These are phyloP conservation scores for Sarcomyxa edulis DNA, from an alignment of 768 basidiomycete species.

Conservation along the genomic window DNA sequence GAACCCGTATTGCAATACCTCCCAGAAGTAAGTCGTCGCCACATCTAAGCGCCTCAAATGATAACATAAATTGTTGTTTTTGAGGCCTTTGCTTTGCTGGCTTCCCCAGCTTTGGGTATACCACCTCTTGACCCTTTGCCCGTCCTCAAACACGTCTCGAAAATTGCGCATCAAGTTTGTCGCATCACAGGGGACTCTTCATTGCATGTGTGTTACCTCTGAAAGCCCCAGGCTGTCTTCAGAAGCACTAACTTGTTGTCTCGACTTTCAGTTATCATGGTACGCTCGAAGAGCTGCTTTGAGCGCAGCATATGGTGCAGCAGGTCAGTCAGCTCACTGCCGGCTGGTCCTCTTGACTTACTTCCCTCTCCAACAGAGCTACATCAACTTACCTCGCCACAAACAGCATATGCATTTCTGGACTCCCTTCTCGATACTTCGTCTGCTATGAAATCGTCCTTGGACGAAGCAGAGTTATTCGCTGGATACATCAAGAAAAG, in stretches of 20 bases:
- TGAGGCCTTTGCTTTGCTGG: constrained; percentile 71
- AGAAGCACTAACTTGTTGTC: constrained; percentile 4
- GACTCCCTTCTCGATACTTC: constrained; percentile 55
- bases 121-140: constrained; percentile 57
- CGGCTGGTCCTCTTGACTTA: constrained; percentile 7
- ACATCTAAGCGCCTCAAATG: background rate
- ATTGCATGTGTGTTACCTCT: constrained; percentile 44
- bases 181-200: constrained; percentile 46
- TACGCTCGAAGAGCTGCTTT: constrained; percentile 64
- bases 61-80: background rate
- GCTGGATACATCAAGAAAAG: constrained; percentile 60
- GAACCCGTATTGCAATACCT: constrained; percentile 60
- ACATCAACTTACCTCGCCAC: constrained; percentile 76
- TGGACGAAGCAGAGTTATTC: constrained; percentile 52
- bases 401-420: constrained; percentile 61
- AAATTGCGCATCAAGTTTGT: constrained; percentile 71
- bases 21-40: constrained; percentile 62
- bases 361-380: constrained; percentile 44
- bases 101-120: constrained; percentile 42
- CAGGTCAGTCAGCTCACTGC: no score
- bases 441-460: constrained; percentile 33
- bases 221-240: no score
- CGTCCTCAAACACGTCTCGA: constrained; percentile 52
- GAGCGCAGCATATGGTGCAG: constrained; percentile 65
- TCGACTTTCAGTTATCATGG: constrained; percentile 54